Evolutionary conservation across 78 protist genomes (phyloP).

Genomic region (Cavenderia fasciculata): DNA sequence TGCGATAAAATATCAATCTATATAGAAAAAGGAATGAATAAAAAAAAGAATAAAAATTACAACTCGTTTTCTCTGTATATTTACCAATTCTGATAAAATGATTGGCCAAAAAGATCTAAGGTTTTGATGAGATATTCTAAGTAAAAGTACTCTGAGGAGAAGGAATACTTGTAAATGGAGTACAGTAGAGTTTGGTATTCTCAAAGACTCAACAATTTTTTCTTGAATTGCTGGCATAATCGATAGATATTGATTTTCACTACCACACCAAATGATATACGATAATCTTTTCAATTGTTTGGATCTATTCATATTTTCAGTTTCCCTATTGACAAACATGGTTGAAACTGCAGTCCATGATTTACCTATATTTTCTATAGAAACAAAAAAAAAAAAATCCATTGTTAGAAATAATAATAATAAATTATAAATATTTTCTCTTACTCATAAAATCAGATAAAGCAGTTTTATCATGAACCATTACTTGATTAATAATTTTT

Average conservation of each 20-base stretch:
- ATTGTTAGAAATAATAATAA: no score
- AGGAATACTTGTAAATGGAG: conserved; percentile 63
- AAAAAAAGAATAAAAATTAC: background rate
- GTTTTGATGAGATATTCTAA: conserved; percentile 38
- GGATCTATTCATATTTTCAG: conserved; percentile 38
- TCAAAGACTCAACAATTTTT: conserved; percentile 68
- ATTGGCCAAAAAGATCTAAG: conserved; percentile 76
- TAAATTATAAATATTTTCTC: no score
- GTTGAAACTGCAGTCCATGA: conserved; percentile 36
- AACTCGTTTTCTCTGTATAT: no score
- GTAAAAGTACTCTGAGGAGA: conserved; percentile 43
- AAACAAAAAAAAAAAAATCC: no score
- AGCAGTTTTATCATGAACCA: conserved; percentile 73
- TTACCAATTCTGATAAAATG: conserved; percentile 42
- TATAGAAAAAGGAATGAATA: no score
- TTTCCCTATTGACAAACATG: conserved; percentile 62
- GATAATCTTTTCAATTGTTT: conserved; percentile 64
- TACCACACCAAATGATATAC: conserved; percentile 56
- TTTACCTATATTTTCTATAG: conserved; percentile 16
- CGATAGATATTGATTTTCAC: conserved; percentile 45
- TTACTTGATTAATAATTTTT: conserved; percentile 40
- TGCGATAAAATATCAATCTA: conserved; percentile 28
- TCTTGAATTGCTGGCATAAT: conserved; percentile 51
- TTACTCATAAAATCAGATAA: conserved; percentile 56
- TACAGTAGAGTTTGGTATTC: conserved; percentile 49